Conservation (phyloP, 495 filamentous ascomycete genomes). For the Acidiella bohemica region DNA sequence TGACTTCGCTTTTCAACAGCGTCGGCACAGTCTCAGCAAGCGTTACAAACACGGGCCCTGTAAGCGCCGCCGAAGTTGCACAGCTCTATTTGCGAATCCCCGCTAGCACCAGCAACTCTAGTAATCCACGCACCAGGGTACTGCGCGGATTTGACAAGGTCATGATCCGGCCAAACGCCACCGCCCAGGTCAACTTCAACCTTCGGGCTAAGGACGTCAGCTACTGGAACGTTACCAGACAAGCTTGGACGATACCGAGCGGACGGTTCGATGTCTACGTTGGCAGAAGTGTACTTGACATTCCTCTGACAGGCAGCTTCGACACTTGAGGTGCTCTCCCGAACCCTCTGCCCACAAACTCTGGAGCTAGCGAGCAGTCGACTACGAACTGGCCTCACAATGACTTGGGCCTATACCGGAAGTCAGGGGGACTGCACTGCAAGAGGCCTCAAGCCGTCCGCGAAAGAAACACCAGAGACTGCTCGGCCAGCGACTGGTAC, state of each 20-base stretch:
- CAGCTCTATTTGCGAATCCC: conserved; percentile 21
- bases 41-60: conserved; percentile 14
- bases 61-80: conserved; percentile 15
- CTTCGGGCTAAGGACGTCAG: conserved; percentile 18
- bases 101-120: conserved; percentile 10
- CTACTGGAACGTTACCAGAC: conserved; percentile 13
- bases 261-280: conserved; percentile 14
- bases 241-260: conserved; percentile 14
- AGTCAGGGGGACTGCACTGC: too few relatives aligned
- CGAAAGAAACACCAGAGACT: too few relatives aligned
- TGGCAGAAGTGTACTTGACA: conserved; percentile 15
- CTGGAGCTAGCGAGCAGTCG: too few relatives aligned
- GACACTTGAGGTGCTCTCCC: too few relatives aligned
- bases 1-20: conserved; percentile 3
- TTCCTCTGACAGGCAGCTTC: conserved; percentile 15
- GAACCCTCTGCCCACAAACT: too few relatives aligned
- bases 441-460: too few relatives aligned
- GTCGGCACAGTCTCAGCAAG: conserved; percentile 28
- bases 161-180: conserved; percentile 8
- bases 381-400: too few relatives aligned
- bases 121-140: conserved; percentile 8
- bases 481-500: too few relatives aligned
- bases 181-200: conserved; percentile 10
- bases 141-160: conserved; percentile 19
- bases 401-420: too few relatives aligned